phyloP scores from a whole-genome alignment of 768 basidiomycete genomes.

The Naganishia kalamii region DNA sequence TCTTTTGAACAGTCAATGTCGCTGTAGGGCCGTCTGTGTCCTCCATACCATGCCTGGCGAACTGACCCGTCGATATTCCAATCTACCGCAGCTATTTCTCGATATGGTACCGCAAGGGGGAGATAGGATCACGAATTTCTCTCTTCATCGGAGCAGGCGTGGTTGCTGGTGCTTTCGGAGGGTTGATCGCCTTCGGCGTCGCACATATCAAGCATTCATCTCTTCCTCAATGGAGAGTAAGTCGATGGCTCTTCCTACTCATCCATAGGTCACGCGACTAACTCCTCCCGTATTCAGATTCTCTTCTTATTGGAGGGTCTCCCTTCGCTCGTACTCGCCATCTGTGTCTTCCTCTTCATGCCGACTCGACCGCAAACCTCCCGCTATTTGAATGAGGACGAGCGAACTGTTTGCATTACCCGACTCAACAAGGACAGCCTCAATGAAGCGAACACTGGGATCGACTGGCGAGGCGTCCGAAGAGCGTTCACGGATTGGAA shows the following conservation, averaged over 20 bases:
- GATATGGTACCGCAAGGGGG: conserved; percentile 44
- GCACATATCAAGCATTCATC: conserved; percentile 32
- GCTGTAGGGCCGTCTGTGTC: no score
- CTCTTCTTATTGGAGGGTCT: conserved; percentile 50
- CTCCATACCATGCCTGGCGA: no score
- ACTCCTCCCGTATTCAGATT: conserved; percentile 26
- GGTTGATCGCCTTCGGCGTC: conserved; percentile 42
- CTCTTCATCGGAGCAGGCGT: conserved; percentile 48
- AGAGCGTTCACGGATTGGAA: conserved; percentile 46
- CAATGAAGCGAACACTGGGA: conserved; percentile 33
- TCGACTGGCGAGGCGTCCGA: conserved; percentile 46
- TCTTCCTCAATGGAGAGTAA: conserved; percentile 34
- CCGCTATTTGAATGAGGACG: conserved; percentile 45
- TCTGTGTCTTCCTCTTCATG: conserved; percentile 48
- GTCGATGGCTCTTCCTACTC: background rate
- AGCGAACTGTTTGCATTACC: conserved; percentile 45
- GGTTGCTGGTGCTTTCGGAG: conserved; percentile 43
- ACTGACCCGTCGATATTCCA: no score
- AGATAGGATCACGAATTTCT: conserved; percentile 48
- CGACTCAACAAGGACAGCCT: conserved; percentile 41
- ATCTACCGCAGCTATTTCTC: no score
- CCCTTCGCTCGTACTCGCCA: conserved; percentile 46
- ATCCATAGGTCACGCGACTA: conserved; percentile 19
- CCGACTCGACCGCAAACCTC: conserved; percentile 47
- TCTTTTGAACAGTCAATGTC: no score